These are phyloP conservation scores for Stachybotrys elegans DNA, from an alignment of 2,329 filamentous ascomycete species.

Conservation along the genomic window DNA sequence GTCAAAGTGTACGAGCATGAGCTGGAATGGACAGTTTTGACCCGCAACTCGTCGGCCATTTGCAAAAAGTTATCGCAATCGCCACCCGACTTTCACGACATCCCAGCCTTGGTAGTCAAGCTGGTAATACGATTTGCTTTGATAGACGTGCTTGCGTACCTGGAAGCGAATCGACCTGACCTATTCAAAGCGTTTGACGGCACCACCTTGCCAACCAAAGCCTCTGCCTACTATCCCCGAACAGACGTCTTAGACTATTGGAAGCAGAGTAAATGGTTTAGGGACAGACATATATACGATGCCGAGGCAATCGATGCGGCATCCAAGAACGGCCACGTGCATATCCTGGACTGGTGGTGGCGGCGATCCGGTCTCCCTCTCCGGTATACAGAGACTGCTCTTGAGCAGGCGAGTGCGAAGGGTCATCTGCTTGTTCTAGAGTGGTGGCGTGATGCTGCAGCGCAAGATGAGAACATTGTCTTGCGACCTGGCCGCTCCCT, in stretches of 20 bases:
- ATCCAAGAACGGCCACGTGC: slow-evolving; percentile 77
- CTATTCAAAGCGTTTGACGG: slow-evolving; percentile 85
- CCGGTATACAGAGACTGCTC: slow-evolving; percentile 78
- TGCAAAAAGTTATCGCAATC: slow-evolving; percentile 69
- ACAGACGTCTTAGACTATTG: slow-evolving; percentile 87
- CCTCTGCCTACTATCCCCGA: slow-evolving; percentile 79
- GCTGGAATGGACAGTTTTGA: slow-evolving; percentile 80
- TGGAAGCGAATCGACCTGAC: slow-evolving; percentile 57
- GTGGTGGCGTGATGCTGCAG: slow-evolving; percentile 80
- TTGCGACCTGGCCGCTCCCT: slow-evolving; percentile 83
- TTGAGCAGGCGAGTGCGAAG: slow-evolving; percentile 81
- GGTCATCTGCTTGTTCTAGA: slow-evolving; percentile 82
- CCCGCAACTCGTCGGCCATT: slow-evolving; percentile 63
- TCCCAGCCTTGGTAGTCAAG: slow-evolving; percentile 79
- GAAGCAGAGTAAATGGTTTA: slow-evolving; percentile 75
- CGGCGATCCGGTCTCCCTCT: slow-evolving; percentile 70
- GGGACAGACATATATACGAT: slow-evolving; percentile 76
- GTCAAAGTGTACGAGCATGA: slow-evolving; percentile 69
- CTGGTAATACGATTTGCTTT: slow-evolving; percentile 89
- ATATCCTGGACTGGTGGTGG: slow-evolving; percentile 90
- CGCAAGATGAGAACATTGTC: slow-evolving; percentile 50
- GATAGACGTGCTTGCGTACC: slow-evolving; percentile 67
- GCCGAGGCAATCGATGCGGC: slow-evolving; percentile 82
- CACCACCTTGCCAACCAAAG: slow-evolving; percentile 80
- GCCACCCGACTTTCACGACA: slow-evolving; percentile 61